phyloP scores from a whole-genome alignment of 129 eudicot species.

The Helichrysum umbraculigerum region DNA sequence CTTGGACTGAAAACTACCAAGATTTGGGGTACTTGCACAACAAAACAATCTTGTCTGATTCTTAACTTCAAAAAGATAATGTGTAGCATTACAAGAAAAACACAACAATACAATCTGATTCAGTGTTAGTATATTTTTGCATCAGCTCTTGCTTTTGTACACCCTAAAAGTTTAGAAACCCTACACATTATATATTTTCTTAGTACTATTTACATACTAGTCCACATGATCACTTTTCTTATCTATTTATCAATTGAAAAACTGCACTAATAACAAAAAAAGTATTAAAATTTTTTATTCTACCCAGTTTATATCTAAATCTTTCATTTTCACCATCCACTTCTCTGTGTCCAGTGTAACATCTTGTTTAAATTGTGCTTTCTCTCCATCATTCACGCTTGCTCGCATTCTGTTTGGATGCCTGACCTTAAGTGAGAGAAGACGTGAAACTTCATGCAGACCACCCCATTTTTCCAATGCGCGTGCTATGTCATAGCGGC shows the following conservation, averaged over 20 bases:
- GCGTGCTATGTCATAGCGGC: constrained; percentile 95
- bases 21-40: too few relatives aligned
- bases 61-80: too few relatives aligned
- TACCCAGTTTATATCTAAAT: constrained; percentile 80
- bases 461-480: constrained; percentile 99
- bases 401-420: constrained; percentile 77
- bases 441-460: constrained; percentile 92
- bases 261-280: constrained; percentile 1
- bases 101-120: too few relatives aligned
- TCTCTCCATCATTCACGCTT: constrained; percentile 50
- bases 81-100: too few relatives aligned
- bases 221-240: constrained; percentile 5
- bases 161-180: background rate
- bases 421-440: constrained; percentile 78
- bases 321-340: constrained; percentile 79
- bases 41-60: too few relatives aligned
- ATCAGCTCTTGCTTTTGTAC: constrained; percentile 13
- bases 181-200: background rate
- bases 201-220: constrained; percentile 12
- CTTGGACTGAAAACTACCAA: too few relatives aligned
- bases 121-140: too few relatives aligned
- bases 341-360: constrained; percentile 75
- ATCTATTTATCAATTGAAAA: constrained; percentile 21
- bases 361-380: constrained; percentile 44
- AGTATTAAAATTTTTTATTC: constrained; percentile 36